These are phyloP conservation scores for Skeletonema grethae DNA, from an alignment of 108 stramenopile species.

Conservation along the genomic window DNA sequence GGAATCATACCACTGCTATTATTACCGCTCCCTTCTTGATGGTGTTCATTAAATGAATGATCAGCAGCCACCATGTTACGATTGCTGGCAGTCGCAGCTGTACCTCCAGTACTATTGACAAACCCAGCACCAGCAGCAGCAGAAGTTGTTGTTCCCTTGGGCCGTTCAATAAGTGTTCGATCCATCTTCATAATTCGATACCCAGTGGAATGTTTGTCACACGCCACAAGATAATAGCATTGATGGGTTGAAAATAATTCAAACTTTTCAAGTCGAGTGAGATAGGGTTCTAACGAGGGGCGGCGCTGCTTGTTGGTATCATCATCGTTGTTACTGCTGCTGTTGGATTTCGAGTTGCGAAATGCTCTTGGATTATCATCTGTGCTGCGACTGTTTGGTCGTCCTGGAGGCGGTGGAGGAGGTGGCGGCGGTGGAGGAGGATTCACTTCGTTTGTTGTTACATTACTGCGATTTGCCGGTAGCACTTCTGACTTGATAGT, in stretches of 20 bases:
- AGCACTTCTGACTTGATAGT: neutral
- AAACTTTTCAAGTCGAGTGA: slow-evolving; percentile 74
- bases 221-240: slow-evolving; percentile 79
- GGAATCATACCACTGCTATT: too few species aligned
- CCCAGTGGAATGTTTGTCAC: slow-evolving; percentile 64
- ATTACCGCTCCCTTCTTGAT: neutral
- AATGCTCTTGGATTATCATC: neutral
- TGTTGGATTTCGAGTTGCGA: too few species aligned
- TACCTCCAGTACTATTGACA: too few species aligned
- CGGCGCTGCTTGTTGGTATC: slow-evolving; percentile 5
- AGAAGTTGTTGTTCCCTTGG: slow-evolving; percentile 13
- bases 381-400: neutral
- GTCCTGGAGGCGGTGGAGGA: neutral
- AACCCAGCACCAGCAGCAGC: too few species aligned
- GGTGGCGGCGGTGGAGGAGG: neutral
- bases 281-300: slow-evolving; percentile 68
- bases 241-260: slow-evolving; percentile 81
- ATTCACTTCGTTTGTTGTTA: neutral
- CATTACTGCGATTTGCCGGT: neutral
- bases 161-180: slow-evolving; percentile 82
- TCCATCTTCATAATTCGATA: slow-evolving; percentile 87
- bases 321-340: neutral
- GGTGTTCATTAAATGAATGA: neutral
- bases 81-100: neutral
- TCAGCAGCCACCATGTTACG: neutral